Base-by-base conservation (phyloP, 2,329 filamentous ascomycete genomes). In the Cadophora sp. region DNA sequence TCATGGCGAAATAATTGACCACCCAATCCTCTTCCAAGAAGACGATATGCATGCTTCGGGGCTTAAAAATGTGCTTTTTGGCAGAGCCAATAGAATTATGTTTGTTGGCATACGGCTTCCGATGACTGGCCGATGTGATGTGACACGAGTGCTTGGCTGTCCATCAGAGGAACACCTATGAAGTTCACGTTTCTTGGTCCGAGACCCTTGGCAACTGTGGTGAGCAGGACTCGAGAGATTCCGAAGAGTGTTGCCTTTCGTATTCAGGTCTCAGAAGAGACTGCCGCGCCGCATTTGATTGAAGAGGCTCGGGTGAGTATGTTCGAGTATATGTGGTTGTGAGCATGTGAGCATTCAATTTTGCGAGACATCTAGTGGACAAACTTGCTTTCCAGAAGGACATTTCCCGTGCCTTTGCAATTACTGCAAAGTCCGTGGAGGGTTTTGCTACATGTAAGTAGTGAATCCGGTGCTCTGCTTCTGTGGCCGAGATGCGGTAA, bases 41-140 rank as follows among this genome's bases (percentile, higher is more conserved):
- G 16, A 27, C 4, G 34, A 53, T 53, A 53, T 53, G 50, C 50
- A 27, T 24, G 50, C 27, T 53, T 53, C 50, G 50, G 50, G 50
- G 50, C 50, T 53, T 27, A 37, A 37, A 37, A 37, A 16, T 27
- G 19, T 3, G 24, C 26, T 53, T 22, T 14, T 53, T 24, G 50
- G 24, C 27, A 27, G 24, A 27, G 24, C 50, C 50, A 53, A 53
- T 53, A 27, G 50, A 53, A 24, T 53, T 26, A 53, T 27, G 24
- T 53, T 53, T 22, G 50, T 53, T 53, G 50, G 50, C 24, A 53
- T 53, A 27, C 24, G 24, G 50, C 50, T 53, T 53, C 50, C 24
- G 50, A 53, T 27, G 50, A 53, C 24, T 53, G 50, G 50, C 50
- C 27, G 24, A 53, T 27, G 50, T 26, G 50, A 53, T 12, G 50